These are phyloP conservation scores for Ophiosphaerella narmari DNA, from an alignment of 2,329 filamentous ascomycete genomes.

Conservation along the genomic window DNA sequence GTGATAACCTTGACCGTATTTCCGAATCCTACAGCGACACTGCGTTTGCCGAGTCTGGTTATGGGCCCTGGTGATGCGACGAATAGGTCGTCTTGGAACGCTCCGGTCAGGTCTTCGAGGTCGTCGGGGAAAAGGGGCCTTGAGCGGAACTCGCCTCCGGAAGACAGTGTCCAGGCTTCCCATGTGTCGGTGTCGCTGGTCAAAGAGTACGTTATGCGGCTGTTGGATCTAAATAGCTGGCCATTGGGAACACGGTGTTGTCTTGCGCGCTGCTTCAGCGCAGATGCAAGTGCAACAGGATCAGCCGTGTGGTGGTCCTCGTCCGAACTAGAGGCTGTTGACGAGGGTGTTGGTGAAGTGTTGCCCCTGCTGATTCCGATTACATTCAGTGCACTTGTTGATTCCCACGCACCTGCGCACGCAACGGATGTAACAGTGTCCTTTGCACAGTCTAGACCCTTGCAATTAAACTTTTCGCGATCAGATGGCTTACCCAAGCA, in stretches of 20 bases:
- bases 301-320: constrained; percentile 16
- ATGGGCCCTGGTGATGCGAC: constrained; percentile 70
- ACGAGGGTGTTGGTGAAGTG: constrained; percentile 33
- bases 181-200: constrained; percentile 47
- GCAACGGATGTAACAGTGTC: constrained; percentile 59
- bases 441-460: constrained; percentile 48
- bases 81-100: constrained; percentile 59
- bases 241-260: constrained; percentile 16
- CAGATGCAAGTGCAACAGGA: constrained; percentile 21
- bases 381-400: constrained; percentile 63
- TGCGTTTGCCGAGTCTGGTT: constrained; percentile 64
- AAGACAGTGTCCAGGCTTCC: constrained; percentile 60
- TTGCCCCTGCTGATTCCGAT: constrained; percentile 64
- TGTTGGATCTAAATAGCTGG: constrained; percentile 7
- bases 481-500: constrained; percentile 57
- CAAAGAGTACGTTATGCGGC: constrained; percentile 2
- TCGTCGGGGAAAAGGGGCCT: constrained; percentile 40
- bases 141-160: constrained; percentile 52
- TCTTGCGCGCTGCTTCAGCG: constrained; percentile 35
- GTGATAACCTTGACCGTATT: constrained; percentile 74
- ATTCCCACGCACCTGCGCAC: constrained; percentile 70
- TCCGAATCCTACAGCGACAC: constrained; percentile 72
- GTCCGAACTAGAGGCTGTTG: constrained; percentile 33
- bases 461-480: constrained; percentile 36
- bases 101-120: constrained; percentile 13